Conservation (phyloP, 1,139 yeast species). For the Meyerozyma carpophila region DNA sequence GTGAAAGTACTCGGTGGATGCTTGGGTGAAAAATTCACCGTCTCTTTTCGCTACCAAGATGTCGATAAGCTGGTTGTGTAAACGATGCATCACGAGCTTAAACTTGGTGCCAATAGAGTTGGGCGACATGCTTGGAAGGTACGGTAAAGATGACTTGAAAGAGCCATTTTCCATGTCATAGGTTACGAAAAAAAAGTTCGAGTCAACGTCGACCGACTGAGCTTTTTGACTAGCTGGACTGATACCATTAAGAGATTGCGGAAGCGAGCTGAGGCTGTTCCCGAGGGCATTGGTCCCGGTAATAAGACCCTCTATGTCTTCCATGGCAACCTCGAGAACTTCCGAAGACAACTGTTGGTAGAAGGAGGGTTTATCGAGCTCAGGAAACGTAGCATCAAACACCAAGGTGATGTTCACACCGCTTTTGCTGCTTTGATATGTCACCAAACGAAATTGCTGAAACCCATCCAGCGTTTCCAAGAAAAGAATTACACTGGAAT, state of each 20-base stretch:
- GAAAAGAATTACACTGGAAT: constrained; percentile 22
- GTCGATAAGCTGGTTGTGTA: constrained; percentile 36
- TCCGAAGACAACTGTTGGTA: constrained; percentile 16
- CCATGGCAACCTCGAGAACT: constrained; percentile 18
- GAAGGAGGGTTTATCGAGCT: constrained; percentile 19
- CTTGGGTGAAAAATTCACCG: constrained; percentile 17
- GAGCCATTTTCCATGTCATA: constrained; percentile 21
- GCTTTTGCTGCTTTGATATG: constrained; percentile 12
- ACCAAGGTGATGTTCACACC: constrained; percentile 22
- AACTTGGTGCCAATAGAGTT: constrained; percentile 9
- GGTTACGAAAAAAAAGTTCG: constrained; percentile 35
- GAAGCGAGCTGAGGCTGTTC: constrained; percentile 30
- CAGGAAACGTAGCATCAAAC: constrained; percentile 23
- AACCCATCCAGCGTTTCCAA: constrained; percentile 9
- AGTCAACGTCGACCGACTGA: constrained; percentile 18
- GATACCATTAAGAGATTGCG: constrained; percentile 18
- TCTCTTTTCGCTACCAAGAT: constrained; percentile 24
- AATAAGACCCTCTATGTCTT: constrained; percentile 16
- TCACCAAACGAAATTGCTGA: constrained; percentile 25
- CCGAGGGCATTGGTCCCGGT: constrained; percentile 16
- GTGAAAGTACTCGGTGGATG: constrained; percentile 34
- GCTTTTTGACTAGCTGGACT: not conserved
- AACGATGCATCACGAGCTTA: constrained; percentile 28
- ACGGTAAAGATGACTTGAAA: constrained; percentile 38
- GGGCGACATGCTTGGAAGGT: constrained; percentile 20